These are phyloP conservation scores for Polychaeton citri DNA, from an alignment of 2,329 filamentous ascomycete species.

Conservation along the genomic window DNA sequence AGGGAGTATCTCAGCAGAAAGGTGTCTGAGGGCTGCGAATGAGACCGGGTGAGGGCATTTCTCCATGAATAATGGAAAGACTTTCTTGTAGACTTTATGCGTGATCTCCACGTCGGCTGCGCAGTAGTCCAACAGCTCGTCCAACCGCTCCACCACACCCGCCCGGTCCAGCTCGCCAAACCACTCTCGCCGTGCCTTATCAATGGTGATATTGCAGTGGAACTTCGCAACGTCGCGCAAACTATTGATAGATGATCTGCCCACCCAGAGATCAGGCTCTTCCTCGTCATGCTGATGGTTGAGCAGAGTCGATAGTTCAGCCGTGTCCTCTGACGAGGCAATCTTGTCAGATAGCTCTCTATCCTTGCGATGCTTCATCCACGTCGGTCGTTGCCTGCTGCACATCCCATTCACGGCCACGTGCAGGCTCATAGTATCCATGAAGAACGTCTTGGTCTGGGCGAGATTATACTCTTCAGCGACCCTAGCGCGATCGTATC, in stretches of 20 bases:
- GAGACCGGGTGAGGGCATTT: constrained; percentile 94
- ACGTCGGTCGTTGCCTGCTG: constrained; percentile 85
- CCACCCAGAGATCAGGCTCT: constrained; percentile 92
- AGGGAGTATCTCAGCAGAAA: constrained; percentile 87
- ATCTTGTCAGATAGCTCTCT: constrained; percentile 71
- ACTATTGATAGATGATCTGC: constrained; percentile 88
- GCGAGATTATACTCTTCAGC: constrained; percentile 76
- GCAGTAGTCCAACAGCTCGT: constrained; percentile 83
- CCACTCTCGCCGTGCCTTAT: constrained; percentile 75
- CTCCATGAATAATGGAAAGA: constrained; percentile 78
- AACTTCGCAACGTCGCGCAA: constrained; percentile 92
- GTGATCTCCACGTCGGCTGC: constrained; percentile 88
- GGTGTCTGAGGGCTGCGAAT: constrained; percentile 81
- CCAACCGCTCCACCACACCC: constrained; percentile 57
- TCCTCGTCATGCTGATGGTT: constrained; percentile 48
- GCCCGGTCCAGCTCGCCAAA: constrained; percentile 70
- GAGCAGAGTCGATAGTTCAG: constrained; percentile 58
- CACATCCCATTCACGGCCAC: constrained; percentile 99
- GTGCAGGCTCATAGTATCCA: constrained; percentile 97
- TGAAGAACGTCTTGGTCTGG: constrained; percentile 72
- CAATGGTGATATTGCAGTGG: constrained; percentile 79
- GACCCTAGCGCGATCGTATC: constrained; percentile 81
- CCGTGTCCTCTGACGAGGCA: constrained; percentile 54
- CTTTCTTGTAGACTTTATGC: constrained; percentile 83
- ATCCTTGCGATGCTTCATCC: constrained; percentile 94